Evolutionary conservation across 306 rosid species (phyloP), one percentile per base, ranked within the genome.

Genomic region (Pterocarpus santalinus): DNA sequence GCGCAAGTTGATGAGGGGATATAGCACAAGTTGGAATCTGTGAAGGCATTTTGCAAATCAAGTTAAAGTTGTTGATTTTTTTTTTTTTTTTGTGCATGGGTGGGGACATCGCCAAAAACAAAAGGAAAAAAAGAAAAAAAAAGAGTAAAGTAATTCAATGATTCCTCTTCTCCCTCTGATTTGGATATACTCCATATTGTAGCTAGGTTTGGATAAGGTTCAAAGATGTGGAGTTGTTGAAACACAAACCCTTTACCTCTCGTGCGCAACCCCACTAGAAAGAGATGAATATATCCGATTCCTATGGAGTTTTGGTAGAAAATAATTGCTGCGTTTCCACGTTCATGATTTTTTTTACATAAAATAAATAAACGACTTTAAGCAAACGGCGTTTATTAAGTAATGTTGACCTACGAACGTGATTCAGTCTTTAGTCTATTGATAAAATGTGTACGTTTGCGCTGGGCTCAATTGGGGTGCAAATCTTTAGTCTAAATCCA

Each of bases 201-300:
- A 44, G 1, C 8, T 9, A 36, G 73, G 39, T 83, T 65, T 84
- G 91, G 92, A 89, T 89, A 87, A 90, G 91, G 84, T 75, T 35
- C 70, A 85, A 77, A 65, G 81, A 70, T 73, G 84, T 86, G 90
- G 90, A 90, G 89, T 88, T 88, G 91, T 90, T 90, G 90, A 84
- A 88, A 84, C 86, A 71, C 89, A 88, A 76, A 86, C 80, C 90
- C 15, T 36, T 77, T 80, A 69, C 62, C 68, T 12, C 52, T 68
- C 64, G 9, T 53, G 1, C 80, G 34, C 32, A 68, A 17, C 57
- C 44, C 81, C 79, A 79, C 51, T 30, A 60, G 47, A 60, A 38
- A 64, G 49, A 39, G 65, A 55, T 47, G 70, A 80, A 70, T 51
- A 67, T 76, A 39, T 38, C 47, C 56, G 5, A 68, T 47, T 57